Evolutionary conservation across 768 basidiomycete genomes (phyloP), one percentile per base, ranked within the genome.

Genomic region (Gyrodon lividus): DNA sequence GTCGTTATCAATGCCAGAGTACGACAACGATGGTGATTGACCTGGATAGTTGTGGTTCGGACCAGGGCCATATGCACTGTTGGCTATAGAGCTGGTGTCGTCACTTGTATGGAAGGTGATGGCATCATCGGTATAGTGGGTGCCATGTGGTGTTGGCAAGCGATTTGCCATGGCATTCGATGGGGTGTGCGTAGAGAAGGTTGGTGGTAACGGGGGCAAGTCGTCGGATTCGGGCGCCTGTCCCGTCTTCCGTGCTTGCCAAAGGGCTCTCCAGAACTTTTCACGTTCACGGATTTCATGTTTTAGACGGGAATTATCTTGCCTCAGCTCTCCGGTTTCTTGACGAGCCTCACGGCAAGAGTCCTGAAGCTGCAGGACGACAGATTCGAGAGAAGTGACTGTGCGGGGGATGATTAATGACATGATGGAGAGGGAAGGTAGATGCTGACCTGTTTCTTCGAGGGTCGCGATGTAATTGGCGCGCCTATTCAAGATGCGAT

Each of bases 401-500:
- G 66, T 24, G 39, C 43, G 43, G 48, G 49, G 44, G 31, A 38
- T 43, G 54, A 60, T 62, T 23, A 60, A 52, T 35, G 54, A 50
- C 19, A 51, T 24, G 33, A 24, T 39, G 39, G 37, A 37, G 7
- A 28, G 19, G 43, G 34, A 46, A 42, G 31, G 41, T 19, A 43
- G 14, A 16, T 12, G 59, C 63, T 53, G 55, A 80, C 81, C 82
- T 75, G 89, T 89, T 66, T 89, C 89, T 68, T 92, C 90, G 56
- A 92, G 80, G 12, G 89, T 92, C 38, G 87, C 82, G 64, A 92
- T 92, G 68, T 92, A 92, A 69, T 89, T 91, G 43, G 87, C 88
- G 58, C 90, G 79, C 64, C 68, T 69, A 59, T 41, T n/a, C 17
- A 50, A 50, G 50, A 47, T 41, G 50, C 14, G 60, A 67, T 61